A percentile compares a stretch with the other conserved stretches of the same genome.
These are phyloP conservation scores for Penicillium sp. DNA, from an alignment of 2,329 filamentous ascomycete species.

Conservation along the genomic window DNA sequence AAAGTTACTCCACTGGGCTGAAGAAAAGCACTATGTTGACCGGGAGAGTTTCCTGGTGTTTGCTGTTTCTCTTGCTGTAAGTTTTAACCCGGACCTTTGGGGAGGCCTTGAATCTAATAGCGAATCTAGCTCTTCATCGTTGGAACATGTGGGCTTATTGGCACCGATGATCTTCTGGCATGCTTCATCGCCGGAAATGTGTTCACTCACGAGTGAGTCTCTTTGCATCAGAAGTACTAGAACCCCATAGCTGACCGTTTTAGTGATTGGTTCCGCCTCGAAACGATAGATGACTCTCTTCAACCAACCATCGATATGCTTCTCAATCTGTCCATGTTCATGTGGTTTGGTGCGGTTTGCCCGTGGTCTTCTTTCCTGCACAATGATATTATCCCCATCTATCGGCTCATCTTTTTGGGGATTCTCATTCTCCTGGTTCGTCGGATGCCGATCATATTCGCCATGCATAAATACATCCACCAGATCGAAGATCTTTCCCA, in stretches of 20 bases:
- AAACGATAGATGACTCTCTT: constrained; percentile 87
- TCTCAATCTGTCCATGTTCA: constrained; percentile 82
- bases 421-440: constrained; percentile 75
- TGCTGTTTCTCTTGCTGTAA: constrained; percentile 73
- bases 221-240: background rate
- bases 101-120: constrained; percentile 7
- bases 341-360: constrained; percentile 85
- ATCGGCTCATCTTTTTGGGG: constrained; percentile 71
- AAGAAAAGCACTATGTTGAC: constrained; percentile 78
- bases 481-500: constrained; percentile 75
- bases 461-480: constrained; percentile 71
- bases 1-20: constrained; percentile 79
- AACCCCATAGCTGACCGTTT: constrained; percentile 11
- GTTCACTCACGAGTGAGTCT: constrained; percentile 76
- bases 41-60: constrained; percentile 86
- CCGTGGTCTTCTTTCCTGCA: constrained; percentile 72
- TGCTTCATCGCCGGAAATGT: constrained; percentile 90
- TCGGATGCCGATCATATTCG: constrained; percentile 73
- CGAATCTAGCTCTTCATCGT: constrained; percentile 68
- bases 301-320: constrained; percentile 95
- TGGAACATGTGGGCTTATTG: constrained; percentile 82
- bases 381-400: constrained; percentile 70
- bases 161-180: constrained; percentile 84
- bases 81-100: constrained; percentile 22
- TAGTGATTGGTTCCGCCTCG: constrained; percentile 83